These are phyloP conservation scores for Colletotrichum australisinense DNA, from an alignment of 2,329 filamentous ascomycete species.

Conservation along the genomic window DNA sequence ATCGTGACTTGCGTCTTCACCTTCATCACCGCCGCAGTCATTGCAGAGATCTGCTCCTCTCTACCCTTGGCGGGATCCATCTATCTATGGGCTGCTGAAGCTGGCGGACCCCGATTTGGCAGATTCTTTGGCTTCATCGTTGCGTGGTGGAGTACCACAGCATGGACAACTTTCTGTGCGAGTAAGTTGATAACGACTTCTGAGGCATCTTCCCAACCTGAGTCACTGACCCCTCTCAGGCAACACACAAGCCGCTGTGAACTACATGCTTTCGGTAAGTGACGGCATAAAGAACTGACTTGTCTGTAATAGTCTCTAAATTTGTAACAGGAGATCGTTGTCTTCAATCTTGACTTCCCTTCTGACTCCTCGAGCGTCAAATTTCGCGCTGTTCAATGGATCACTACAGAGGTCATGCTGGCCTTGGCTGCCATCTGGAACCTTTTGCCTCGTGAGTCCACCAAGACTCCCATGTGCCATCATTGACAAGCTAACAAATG, in stretches of 20 bases:
- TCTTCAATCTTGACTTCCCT: constrained; percentile 67
- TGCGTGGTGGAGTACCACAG: constrained; percentile 73
- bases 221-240: constrained; percentile 40
- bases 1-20: constrained; percentile 69
- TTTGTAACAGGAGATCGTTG: constrained; percentile 60
- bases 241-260: constrained; percentile 62
- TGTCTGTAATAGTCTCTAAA: not conserved
- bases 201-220: not conserved
- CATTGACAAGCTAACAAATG: not conserved
- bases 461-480: not conserved
- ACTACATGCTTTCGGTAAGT: constrained; percentile 63
- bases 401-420: constrained; percentile 63
- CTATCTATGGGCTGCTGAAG: constrained; percentile 71
- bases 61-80: constrained; percentile 69
- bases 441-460: constrained; percentile 59
- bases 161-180: constrained; percentile 69
- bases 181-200: constrained; percentile 46
- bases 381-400: constrained; percentile 72
- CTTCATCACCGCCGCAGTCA: constrained; percentile 69
- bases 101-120: constrained; percentile 66
- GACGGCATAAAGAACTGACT: not conserved
- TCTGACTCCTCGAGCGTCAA: constrained; percentile 63
- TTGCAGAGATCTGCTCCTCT: constrained; percentile 70
- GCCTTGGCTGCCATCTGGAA: constrained; percentile 62
- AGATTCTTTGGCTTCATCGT: constrained; percentile 69